Evolutionary conservation across 1,284 basidiomycete species (phyloP), one percentile per base, ranked within the genome.

Genomic region (Clitocybe nebularis): DNA sequence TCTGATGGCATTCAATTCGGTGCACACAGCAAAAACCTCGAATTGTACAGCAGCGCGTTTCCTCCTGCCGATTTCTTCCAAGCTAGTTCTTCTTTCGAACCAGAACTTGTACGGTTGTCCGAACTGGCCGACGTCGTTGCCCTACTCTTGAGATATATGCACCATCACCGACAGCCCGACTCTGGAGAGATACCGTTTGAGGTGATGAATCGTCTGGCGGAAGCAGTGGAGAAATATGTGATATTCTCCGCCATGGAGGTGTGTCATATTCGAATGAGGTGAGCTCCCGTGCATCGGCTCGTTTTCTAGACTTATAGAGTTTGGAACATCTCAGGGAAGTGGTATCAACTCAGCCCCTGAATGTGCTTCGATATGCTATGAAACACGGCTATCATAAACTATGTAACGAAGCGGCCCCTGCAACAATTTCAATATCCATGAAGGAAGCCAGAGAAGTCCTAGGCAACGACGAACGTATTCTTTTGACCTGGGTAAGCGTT

Each of bases 171-270:
- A 3, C 39, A 41, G 14, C 48, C 52, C 3, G 22, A 19, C 13
- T 28, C 48, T 14, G 29, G 22, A 10, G 29, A 41, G 14, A 9
- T 48, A 1, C 13, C 25, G 3, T 50, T 50, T 28, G 13, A 26
- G 36, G 8, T 52, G 0, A 34, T 60, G 19, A 41, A 39, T 4
- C 37, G 40, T 4, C 39, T 62, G 9, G 53, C 60, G 3, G 59
- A 60, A 36, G 60, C 59, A 0, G 54, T 51, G 6, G 59, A 60
- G 48, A 62, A 62, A 33, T 62, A 62, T 25, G 16, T 51, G 40
- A 44, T 62, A 3, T 62, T 49, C 36, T 49, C 50, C n/a, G 56
- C 57, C 9, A 54, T 58, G 46, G 47, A 48, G 10, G 44, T 57
- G 4, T 59, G 56, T 32, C 45, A 41, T 17, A 9, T 47, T 3